Evolutionary conservation across 2,329 filamentous ascomycete species (phyloP).

Genomic region (Apiospora koreana): DNA sequence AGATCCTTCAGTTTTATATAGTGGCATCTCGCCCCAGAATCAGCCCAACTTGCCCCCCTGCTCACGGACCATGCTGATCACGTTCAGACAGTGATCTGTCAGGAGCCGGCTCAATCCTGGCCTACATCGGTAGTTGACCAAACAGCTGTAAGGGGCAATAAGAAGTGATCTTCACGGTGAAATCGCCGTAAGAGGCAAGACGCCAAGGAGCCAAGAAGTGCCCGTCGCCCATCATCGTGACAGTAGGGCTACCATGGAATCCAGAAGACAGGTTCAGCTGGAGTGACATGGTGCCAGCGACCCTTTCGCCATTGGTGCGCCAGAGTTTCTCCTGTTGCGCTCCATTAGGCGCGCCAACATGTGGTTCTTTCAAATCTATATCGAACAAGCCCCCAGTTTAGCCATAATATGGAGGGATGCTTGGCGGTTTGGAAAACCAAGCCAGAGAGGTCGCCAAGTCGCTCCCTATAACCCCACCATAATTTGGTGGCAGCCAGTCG

Average conservation of each 20-base stretch:
- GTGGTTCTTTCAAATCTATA: not conserved
- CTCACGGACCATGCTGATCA: not conserved
- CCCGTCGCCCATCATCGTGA: not conserved
- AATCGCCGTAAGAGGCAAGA: not conserved
- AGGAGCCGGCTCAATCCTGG: not conserved
- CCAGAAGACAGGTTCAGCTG: not conserved
- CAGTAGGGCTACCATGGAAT: not conserved
- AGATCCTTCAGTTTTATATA: not conserved
- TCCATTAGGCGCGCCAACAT: not conserved
- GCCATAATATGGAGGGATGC: not conserved
- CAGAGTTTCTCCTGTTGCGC: not conserved
- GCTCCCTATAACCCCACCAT: not conserved
- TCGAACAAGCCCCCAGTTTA: not conserved
- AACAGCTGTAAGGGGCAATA: not conserved
- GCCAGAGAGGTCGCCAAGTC: not conserved
- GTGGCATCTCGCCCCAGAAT: not conserved
- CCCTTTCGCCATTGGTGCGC: not conserved
- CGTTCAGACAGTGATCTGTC: not conserved
- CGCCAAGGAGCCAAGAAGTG: not conserved
- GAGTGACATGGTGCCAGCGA: not conserved
- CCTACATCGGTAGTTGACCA: not conserved
- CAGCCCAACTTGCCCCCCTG: not conserved
- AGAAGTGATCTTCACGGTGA: not conserved
- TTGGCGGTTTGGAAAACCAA: not conserved
- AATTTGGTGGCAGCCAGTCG: not conserved